A percentile compares a stretch with the other conserved stretches of the same genome.
Conservation (phyloP, 2,329 filamentous ascomycete genomes). For the Hypoxylon sp. region DNA sequence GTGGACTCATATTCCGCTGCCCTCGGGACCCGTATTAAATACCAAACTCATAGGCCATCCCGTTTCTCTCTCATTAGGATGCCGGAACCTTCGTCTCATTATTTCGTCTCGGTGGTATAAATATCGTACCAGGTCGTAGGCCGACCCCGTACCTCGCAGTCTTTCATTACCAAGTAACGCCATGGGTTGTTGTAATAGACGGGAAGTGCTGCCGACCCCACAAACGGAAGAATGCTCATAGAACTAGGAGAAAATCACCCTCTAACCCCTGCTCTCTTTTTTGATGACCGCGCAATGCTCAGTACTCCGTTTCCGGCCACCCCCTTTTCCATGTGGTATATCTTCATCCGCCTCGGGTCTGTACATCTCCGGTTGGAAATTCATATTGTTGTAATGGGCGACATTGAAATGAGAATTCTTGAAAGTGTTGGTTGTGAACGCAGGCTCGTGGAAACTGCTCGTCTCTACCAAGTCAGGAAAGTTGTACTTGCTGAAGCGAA, state of each 20-base stretch:
- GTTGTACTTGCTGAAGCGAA: conserved; percentile 71
- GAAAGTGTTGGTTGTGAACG: conserved; percentile 71
- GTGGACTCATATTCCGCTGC: conserved; percentile 22
- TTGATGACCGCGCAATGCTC: conserved; percentile 52
- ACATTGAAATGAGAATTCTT: conserved; percentile 77
- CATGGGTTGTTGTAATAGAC: conserved; percentile 36
- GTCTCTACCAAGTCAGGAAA: conserved; percentile 60
- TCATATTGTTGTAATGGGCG: conserved; percentile 76
- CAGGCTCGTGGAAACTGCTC: conserved; percentile 59
- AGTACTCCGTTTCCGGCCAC: conserved; percentile 53
- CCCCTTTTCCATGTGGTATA: conserved; percentile 45
- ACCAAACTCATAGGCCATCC: conserved; percentile 34
- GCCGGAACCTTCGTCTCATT: conserved; percentile 35
- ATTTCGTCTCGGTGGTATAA: conserved; percentile 45
- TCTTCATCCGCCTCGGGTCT: conserved; percentile 59
- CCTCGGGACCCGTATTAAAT: conserved; percentile 39
- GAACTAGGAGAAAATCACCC: conserved; percentile 42
- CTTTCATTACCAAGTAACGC: conserved; percentile 46
- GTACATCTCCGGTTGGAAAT: conserved; percentile 71
- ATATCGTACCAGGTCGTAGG: conserved; percentile 29
- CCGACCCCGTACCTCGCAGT: conserved; percentile 36
- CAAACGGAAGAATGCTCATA: conserved; percentile 44
- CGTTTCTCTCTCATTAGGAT: conserved; percentile 26
- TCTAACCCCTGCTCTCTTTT: conserved; percentile 54
- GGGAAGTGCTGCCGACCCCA: conserved; percentile 43